A percentile compares a stretch with the other conserved stretches of the same genome.
Conservation (phyloP, 805 yeast species). For the Nakazawaea sp. region DNA sequence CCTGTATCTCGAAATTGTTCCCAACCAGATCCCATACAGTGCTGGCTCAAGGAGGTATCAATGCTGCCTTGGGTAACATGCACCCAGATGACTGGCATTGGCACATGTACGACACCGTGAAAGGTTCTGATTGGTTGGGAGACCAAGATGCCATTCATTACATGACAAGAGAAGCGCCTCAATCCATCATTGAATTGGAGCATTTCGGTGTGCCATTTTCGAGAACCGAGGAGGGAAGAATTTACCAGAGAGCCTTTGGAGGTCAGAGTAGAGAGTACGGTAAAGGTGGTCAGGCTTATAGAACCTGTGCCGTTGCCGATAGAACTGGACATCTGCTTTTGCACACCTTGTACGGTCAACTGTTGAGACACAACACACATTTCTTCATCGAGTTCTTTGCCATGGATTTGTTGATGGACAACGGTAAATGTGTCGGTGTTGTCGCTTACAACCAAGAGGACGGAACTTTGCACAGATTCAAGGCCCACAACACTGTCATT, state of each 20-base stretch:
- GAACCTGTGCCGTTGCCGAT: conserved; percentile 99
- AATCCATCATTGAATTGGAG: conserved; percentile 91
- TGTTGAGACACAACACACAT: conserved; percentile 93
- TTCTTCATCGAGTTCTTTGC: conserved; percentile 98
- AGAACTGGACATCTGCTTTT: conserved; percentile 97
- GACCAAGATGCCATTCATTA: conserved; percentile 99
- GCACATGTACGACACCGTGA: conserved; percentile 99
- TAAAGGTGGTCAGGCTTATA: conserved; percentile 98
- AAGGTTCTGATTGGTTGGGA: conserved; percentile 99
- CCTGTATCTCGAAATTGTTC: conserved; percentile 93
- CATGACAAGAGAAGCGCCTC: conserved; percentile 98
- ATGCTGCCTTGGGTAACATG: conserved; percentile 98
- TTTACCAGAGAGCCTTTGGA: conserved; percentile 98
- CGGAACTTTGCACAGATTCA: conserved; percentile 96
- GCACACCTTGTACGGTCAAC: conserved; percentile 95
- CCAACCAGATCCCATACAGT: conserved; percentile 99
- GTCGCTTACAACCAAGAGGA: conserved; percentile 98
- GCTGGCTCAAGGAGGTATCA: conserved; percentile 99
- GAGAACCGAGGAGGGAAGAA: conserved; percentile 92
- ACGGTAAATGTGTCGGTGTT: conserved; percentile 95
- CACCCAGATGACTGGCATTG: conserved; percentile 98
- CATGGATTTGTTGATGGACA: conserved; percentile 86
- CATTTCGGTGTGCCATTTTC: conserved; percentile 98
- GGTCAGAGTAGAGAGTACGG: conserved; percentile 95
- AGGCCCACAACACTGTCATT: conserved; percentile 91